Base-by-base conservation (phyloP, 208 protist species). In the Tritrichomonas foetus region DNA sequence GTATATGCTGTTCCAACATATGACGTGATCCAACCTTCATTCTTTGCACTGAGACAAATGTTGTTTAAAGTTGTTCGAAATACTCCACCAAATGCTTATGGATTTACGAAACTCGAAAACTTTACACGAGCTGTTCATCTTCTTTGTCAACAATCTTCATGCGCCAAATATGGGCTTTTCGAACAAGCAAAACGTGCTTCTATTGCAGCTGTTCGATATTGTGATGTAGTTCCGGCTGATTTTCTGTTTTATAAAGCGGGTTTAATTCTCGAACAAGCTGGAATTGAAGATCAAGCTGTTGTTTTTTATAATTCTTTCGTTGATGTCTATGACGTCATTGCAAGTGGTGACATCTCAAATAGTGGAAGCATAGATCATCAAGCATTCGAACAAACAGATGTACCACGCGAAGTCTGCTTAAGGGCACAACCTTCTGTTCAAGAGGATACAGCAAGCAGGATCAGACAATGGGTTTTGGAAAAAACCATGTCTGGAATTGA, bases 171-270 rank as follows among this genome's bases (percentile, higher is more conserved):
- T 20, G 74, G 74, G 5, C 25, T 82, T 9, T 20, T 50, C n/a
- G 41, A 82, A 14, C 30, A 50, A 49, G 33, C 30, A 30, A 41
- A 25, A 47, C 47, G 50, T 20, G 41, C 41, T 11, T 3, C 33
- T n/a, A 36, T 82, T 53, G 33, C 74, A n/a, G 33, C 41, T 16
- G 16, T 82, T 1, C n/a, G 74, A n/a, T 82, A 82, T 44, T 82
- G 41, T 20, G 41, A 82, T 41, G 50, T 82, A 14, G 33, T 82
- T 20, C 74, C 74, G 16, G 33, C 74, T 1, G 74, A 82, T 44
- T 36, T 50, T 44, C 50, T 82, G 74, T 82, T 82, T 36, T 82
- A 82, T 36, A 82, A 82, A 36, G 74, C 74, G 1, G 74, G 74
- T n/a, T 1, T 20, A 22, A 22, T 82, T 9, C 47, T 82, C 41